Base-by-base conservation (phyloP, 192 early-diverging fungal species). In the Linnemannia elongata region DNA sequence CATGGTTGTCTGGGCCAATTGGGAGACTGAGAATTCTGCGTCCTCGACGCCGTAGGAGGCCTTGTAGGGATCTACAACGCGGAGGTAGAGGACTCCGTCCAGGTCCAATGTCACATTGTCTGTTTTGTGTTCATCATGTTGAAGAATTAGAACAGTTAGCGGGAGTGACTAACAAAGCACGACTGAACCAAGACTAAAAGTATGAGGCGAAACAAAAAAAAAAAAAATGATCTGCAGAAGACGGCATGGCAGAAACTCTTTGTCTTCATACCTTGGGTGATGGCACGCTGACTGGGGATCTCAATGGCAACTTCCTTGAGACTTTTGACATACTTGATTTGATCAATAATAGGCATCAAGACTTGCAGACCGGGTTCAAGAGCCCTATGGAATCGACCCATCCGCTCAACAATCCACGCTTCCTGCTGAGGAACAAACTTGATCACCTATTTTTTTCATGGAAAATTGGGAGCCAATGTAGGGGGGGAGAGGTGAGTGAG, bases 341-440 rank as follows among this genome's bases (percentile, higher is more conserved):
- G 92, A 78, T 99, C 98, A 39, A 99, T 77, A 41, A 98, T 73
- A 12, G 98, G 98, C 27, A 98, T 82, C 30, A 99, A 90, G 52
- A 99, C 93, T 22, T 97, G 96, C 6, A 98, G 91, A 33, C 98
- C 98, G 1, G 97, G 97, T 72, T 97, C 95, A 4, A 99, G 88
- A 69, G 97, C 92, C 27, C 95, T 88, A 80, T 93, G 89, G 83
- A 95, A 97, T 79, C 90, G 88, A 47, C 98, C 98, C 95, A 99
- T 97, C 20, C 98, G 94, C 89, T 99, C 98, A 13, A 99, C 95
- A 33, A 99, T 94, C 96, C 97, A 98, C 0, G 97, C 96, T 88
- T 98, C 97, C 88, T 98, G 97, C 90, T 99, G 97, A 49, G 98
- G 98, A 30, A 99, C 98, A 89, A 99, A 98, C 89, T 98, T 98